Conservation (phyloP, 768 basidiomycete genomes). For the Auricularia sp. region DNA sequence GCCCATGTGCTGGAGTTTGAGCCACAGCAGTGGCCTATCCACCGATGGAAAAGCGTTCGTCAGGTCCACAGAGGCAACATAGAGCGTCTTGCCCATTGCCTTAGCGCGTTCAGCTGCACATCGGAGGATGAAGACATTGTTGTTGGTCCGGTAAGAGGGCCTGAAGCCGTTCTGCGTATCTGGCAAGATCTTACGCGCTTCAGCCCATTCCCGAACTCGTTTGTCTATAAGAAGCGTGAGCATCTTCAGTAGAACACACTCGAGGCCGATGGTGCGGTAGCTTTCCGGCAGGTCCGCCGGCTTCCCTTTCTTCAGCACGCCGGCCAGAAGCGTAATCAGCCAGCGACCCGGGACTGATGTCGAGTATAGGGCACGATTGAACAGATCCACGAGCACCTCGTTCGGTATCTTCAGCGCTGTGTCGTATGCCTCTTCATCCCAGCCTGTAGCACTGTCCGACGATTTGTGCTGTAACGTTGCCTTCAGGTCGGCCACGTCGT, state of each 20-base stretch:
- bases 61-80: slow-evolving; percentile 16
- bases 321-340: slow-evolving; percentile 10
- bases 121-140: slow-evolving; percentile 19
- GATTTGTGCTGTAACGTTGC: neutral
- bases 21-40: slow-evolving; percentile 24
- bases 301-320: slow-evolving; percentile 15
- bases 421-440: neutral
- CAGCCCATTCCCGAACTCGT: slow-evolving; percentile 12
- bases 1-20: slow-evolving; percentile 18
- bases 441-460: neutral
- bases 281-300: slow-evolving; percentile 12
- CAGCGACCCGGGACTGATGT: slow-evolving; percentile 10
- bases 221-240: slow-evolving; percentile 18
- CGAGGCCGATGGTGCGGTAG: slow-evolving; percentile 22
- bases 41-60: slow-evolving; percentile 29
- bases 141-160: slow-evolving; percentile 17
- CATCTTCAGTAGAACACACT: slow-evolving; percentile 20
- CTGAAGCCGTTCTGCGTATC: slow-evolving; percentile 25
- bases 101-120: slow-evolving; percentile 13
- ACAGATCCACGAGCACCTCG: slow-evolving; percentile 17
- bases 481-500: neutral
- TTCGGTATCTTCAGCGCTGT: neutral
- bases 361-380: slow-evolving; percentile 7
- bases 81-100: slow-evolving; percentile 9
- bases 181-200: slow-evolving; percentile 12